A percentile compares a stretch with the other conserved stretches of the same genome.
These are phyloP conservation scores for Pseudophaeomoniella oleicola DNA, from an alignment of 2,329 filamentous ascomycete genomes.

Conservation along the genomic window DNA sequence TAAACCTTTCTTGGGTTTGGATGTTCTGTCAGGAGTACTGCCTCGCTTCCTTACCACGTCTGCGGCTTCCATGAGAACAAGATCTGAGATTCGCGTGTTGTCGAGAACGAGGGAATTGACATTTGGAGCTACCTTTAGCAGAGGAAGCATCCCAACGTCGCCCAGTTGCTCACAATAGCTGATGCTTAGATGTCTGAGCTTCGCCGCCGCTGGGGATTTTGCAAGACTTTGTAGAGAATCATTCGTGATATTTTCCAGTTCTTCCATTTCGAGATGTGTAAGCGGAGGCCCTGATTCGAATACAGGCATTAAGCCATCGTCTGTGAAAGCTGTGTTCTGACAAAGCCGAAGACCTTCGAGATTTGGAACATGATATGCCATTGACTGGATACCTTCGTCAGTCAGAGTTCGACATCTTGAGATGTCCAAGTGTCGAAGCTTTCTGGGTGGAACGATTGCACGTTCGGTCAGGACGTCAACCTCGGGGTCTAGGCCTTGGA, in stretches of 20 bases:
- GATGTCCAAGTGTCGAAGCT: constrained; percentile 70
- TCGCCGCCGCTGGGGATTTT: constrained; percentile 56
- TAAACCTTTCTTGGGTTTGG: constrained; percentile 46
- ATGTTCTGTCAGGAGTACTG: constrained; percentile 25
- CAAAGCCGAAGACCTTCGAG: constrained; percentile 74
- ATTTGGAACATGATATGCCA: constrained; percentile 62
- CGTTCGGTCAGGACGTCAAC: constrained; percentile 67
- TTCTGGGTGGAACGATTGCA: constrained; percentile 62
- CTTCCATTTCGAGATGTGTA: constrained; percentile 80
- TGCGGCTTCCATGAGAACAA: constrained; percentile 73
- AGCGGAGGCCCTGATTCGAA: constrained; percentile 62
- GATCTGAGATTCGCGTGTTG: constrained; percentile 80
- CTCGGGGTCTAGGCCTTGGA: constrained; percentile 62
- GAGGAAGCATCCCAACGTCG: constrained; percentile 68
- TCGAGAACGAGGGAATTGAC: constrained; percentile 71
- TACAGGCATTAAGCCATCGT: constrained; percentile 56
- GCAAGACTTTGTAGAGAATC: constrained; percentile 58
- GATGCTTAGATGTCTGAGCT: constrained; percentile 67
- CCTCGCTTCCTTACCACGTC: constrained; percentile 58
- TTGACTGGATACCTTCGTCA: constrained; percentile 51
- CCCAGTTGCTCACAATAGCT: constrained; percentile 80
- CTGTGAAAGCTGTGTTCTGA: constrained; percentile 59
- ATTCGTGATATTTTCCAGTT: constrained; percentile 66
- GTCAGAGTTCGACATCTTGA: constrained; percentile 66
- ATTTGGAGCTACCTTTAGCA: constrained; percentile 59